Evolutionary conservation across 2,329 filamentous ascomycete species (phyloP).

Genomic region (Neocucurbitaria cava): DNA sequence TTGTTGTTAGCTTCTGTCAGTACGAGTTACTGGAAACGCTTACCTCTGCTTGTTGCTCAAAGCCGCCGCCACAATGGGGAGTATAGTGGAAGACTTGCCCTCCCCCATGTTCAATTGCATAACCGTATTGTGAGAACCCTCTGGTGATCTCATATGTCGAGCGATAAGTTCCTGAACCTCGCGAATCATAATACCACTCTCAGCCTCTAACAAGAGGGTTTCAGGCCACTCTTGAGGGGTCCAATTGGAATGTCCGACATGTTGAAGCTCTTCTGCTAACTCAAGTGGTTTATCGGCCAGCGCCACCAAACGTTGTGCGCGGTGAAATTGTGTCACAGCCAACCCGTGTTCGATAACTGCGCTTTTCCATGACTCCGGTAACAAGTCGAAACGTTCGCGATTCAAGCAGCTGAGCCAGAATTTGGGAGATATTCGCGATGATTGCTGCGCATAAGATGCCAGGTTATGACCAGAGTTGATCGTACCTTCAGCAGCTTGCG

Average conservation of each 20-base stretch:
- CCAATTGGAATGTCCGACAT: slow-evolving; percentile 65
- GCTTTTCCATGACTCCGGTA: slow-evolving; percentile 31
- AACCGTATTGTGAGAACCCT: slow-evolving; percentile 29
- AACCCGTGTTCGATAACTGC: slow-evolving; percentile 33
- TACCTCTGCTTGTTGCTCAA: slow-evolving; percentile 57
- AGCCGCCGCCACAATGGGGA: slow-evolving; percentile 40
- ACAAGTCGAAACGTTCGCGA: slow-evolving; percentile 13
- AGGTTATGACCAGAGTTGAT: slow-evolving; percentile 1
- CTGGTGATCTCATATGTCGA: slow-evolving; percentile 57
- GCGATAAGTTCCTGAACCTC: slow-evolving; percentile 66
- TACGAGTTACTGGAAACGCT: neutral
- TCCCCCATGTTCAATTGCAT: slow-evolving; percentile 47
- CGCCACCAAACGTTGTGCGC: slow-evolving; percentile 32
- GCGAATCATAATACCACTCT: slow-evolving; percentile 68
- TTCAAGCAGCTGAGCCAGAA: slow-evolving; percentile 37
- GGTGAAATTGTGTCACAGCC: slow-evolving; percentile 37
- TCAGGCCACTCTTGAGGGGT: slow-evolving; percentile 61
- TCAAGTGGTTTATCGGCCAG: slow-evolving; percentile 22
- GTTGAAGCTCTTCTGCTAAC: slow-evolving; percentile 49
- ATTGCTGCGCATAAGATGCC: slow-evolving; percentile 7
- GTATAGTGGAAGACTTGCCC: slow-evolving; percentile 42
- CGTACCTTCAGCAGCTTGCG: neutral
- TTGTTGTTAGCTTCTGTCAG: slow-evolving; percentile 1
- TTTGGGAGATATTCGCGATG: slow-evolving; percentile 27
- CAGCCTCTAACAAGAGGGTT: slow-evolving; percentile 69